Evolutionary conservation across 768 basidiomycete species (phyloP), one percentile per base, ranked within the genome.

Genomic region (Tephrocybe sp.): DNA sequence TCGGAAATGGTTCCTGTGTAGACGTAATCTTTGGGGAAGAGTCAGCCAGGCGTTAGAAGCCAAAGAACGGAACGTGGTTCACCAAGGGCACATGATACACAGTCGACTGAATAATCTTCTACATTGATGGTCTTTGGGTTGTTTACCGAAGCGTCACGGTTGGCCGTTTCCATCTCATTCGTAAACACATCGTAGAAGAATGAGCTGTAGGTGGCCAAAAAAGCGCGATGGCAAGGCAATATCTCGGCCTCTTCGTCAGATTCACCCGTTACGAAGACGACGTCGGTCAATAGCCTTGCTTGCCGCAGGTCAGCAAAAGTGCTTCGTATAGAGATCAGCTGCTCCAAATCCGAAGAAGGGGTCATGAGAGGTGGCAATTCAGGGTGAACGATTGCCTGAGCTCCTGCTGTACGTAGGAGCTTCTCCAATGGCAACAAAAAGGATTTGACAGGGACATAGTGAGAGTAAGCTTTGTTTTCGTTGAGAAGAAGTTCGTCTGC

Each of bases 401-500:
- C 71, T 1, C 75, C 74, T 2, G 69, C 65, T 3, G 61, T 63
- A 1, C 58, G 55, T 12, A 77, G 63, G 0, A 77, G 57, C 2
- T 55, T 53, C 28, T 63, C 53, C 48, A 66, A 77, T 1, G 62
- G 61, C 28, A 53, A 44, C 25, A 78, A 58, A 59, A 73, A 76
- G 1, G 52, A 20, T 14, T 66, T 64, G 24, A 75, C 71, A 33
- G 65, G 64, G 25, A 58, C 61, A 23, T 65, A 62, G 21, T 57
- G 63, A 20, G 52, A 59, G 8, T 62, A 58, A 40, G 71, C 71
- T 15, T 63, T 60, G 15, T 46, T 54, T 14, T 63, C 61, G 36
- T 67, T 68, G 50, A 79, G 70, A 18, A 74, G 66, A 33, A 81
- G 65, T 25, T 73, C 60, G 18, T 64, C 54, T 1, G 73, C 73